phyloP scores from a whole-genome alignment of 352 stramenopile species.

The Sclerospora graminicola region DNA sequence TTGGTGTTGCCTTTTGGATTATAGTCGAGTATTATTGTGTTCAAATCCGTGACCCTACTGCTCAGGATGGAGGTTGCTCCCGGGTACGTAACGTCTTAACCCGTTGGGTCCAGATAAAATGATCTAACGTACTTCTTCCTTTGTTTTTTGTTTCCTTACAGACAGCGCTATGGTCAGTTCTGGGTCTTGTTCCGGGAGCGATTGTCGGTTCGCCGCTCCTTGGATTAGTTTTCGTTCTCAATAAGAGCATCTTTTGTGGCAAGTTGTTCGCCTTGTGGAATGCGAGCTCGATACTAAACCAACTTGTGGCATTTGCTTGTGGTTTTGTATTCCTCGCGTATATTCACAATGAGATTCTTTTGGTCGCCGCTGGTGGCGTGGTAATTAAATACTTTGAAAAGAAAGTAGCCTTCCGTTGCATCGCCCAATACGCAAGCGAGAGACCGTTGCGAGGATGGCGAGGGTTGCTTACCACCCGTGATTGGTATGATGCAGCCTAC shows the following conservation, averaged over 20 bases:
- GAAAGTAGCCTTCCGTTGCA: constrained; percentile 49
- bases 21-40: constrained; percentile 82
- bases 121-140: too few relatives aligned
- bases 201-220: constrained; percentile 51
- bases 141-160: constrained; percentile 17
- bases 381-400: constrained; percentile 69
- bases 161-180: constrained; percentile 47
- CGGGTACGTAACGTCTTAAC: too few relatives aligned
- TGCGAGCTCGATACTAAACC: constrained; percentile 55
- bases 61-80: constrained; percentile 60
- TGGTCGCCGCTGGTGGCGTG: constrained; percentile 36
- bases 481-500: constrained; percentile 84
- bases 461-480: constrained; percentile 70
- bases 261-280: constrained; percentile 72
- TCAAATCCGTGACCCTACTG: constrained; percentile 71
- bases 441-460: constrained; percentile 60
- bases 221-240: constrained; percentile 56
- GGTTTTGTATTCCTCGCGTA: constrained; percentile 46
- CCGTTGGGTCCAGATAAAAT: too few relatives aligned
- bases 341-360: constrained; percentile 65
- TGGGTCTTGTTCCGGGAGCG: constrained; percentile 49
- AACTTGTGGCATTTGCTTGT: constrained; percentile 48
- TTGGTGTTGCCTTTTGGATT: constrained; percentile 59
- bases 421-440: constrained; percentile 67
- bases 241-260: constrained; percentile 66